Conservation (phyloP, 176 grass and related monocot species). For the Phoenix dactylifera region DNA sequence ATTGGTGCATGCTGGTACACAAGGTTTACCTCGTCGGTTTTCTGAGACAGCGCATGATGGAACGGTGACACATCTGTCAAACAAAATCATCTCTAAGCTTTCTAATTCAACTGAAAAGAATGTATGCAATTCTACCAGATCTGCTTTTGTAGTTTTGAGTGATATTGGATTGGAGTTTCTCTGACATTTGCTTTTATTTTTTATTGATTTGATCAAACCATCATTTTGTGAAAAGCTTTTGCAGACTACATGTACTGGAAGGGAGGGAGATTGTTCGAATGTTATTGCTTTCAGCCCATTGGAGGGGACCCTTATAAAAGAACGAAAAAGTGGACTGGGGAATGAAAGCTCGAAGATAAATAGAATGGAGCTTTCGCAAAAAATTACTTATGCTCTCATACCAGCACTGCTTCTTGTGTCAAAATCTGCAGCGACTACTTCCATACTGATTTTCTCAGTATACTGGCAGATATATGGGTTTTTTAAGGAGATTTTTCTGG, state of each 20-base stretch:
- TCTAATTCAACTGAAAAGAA: no score
- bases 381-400: conserved; percentile 50
- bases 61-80: conserved; percentile 19
- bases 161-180: no score
- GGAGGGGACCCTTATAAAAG: conserved; percentile 36
- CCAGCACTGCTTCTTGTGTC: conserved; percentile 46
- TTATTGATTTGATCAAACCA: no score
- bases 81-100: not conserved
- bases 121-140: no score
- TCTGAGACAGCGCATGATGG: conserved; percentile 26
- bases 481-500: conserved; percentile 84
- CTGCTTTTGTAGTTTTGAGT: no score
- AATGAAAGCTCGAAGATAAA: conserved; percentile 59
- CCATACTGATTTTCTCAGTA: conserved; percentile 41
- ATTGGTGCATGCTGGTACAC: conserved; percentile 13
- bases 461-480: conserved; percentile 87
- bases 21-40: conserved; percentile 33
- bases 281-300: conserved; percentile 58
- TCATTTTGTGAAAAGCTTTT: conserved; percentile 15
- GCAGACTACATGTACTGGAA: conserved; percentile 1
- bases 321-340: conserved; percentile 37
- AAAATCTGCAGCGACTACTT: conserved; percentile 46
- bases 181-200: no score
- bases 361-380: conserved; percentile 31
- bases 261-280: conserved; percentile 21